A percentile compares a stretch with the other conserved stretches of the same genome.
Conservation (phyloP, 495 filamentous ascomycete genomes). For the Neurospora sp. region DNA sequence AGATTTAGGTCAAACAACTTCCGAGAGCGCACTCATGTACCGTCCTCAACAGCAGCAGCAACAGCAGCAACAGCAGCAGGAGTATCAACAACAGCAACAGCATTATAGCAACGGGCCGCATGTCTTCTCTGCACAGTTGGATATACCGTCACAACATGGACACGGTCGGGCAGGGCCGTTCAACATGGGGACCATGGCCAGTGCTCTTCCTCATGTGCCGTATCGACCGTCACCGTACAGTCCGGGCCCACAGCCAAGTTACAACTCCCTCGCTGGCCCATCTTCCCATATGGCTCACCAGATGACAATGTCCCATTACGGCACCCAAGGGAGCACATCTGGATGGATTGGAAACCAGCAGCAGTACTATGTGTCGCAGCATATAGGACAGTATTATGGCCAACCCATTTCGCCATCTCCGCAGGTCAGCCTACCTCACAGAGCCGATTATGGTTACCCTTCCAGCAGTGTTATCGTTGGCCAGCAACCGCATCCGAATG, state of each 20-base stretch:
- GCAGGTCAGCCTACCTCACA: conserved; percentile 19
- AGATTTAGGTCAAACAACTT: not conserved
- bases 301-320: conserved; percentile 37
- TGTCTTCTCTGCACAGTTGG: conserved; percentile 28
- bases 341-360: conserved; percentile 20
- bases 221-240: conserved; percentile 27
- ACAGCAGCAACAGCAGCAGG: conserved; percentile 12
- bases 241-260: conserved; percentile 26
- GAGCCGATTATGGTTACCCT: conserved; percentile 29
- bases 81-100: conserved; percentile 12
- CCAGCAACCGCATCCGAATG: conserved; percentile 21
- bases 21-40: not conserved
- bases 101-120: conserved; percentile 22
- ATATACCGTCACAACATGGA: conserved; percentile 25
- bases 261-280: conserved; percentile 24
- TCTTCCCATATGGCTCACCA: conserved; percentile 33
- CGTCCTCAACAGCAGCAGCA: not conserved
- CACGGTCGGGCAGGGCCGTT: conserved; percentile 23
- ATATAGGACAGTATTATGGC: conserved; percentile 29
- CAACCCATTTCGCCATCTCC: conserved; percentile 24
- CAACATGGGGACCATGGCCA: conserved; percentile 31
- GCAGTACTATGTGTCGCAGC: conserved; percentile 34
- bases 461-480: conserved; percentile 24
- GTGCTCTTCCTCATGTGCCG: conserved; percentile 26
- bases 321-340: conserved; percentile 23